Evolutionary conservation across 768 basidiomycete species (phyloP), one percentile per base, ranked within the genome.

Genomic region (Rhizopogon roseolus): DNA sequence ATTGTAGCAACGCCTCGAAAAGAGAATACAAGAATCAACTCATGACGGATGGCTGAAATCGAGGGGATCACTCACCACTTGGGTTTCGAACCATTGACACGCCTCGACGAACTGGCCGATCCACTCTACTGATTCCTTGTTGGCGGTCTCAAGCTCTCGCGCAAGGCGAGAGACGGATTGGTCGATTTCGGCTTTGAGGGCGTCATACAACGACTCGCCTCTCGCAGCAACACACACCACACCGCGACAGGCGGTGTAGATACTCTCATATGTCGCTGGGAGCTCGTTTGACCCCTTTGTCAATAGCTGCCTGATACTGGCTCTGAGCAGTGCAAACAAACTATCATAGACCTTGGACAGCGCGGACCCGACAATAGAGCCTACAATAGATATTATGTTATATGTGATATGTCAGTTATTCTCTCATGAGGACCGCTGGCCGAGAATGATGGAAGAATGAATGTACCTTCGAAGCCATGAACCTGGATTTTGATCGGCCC

Each of bases 71-170:
- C 82, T 67, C 65, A 88, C 87, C 58, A 90, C 75, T 64, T 81
- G 77, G 34, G 66, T 66, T 58, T 86, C 81, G 41, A 86, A 90
- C 84, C 85, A 86, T 25, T 73, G 71, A 62, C 82, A 85, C 1
- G 69, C 66, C 9, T 70, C 63, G 5, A 82, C 82, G 52, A 92
- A 82, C n/a, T 69, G 68, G 0, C 56, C 59, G 4, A 91, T 66
- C 85, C 89, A 93, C 1, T 69, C 66, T 27, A 81, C 73, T 13
- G 73, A 75, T 14, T 55, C 55, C 17, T 42, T 28, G 27, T 63
- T 57, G 32, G 46, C 19, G 0, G 60, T 57, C 4, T 52, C 45
- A 11, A 90, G 77, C 1, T 66, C 66, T 5, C 54, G 65, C 16
- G 71, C 71, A 7, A 86, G 53, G 7, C 66, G 65, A 8, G 64